Conservation (phyloP, 1,284 basidiomycete genomes). For the Neolentinus lepideus region DNA sequence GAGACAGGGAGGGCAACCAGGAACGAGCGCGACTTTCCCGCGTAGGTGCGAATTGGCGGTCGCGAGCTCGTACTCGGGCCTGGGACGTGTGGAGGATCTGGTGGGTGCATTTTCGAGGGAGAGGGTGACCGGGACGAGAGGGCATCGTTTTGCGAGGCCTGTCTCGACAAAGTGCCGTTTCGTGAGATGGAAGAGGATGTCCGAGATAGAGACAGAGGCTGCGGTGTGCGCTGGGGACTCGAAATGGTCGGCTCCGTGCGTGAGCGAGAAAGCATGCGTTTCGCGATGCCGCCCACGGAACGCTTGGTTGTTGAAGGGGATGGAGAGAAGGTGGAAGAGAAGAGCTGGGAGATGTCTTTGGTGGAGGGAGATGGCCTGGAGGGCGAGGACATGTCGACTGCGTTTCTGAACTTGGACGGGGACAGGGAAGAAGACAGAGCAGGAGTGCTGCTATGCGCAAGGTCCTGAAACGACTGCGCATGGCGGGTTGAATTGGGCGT, state of each 20-base stretch:
- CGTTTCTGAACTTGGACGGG: too few relatives aligned
- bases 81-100: conserved; percentile 3
- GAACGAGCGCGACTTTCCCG: conserved; percentile 69
- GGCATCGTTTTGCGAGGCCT: not conserved
- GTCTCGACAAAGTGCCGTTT: too few relatives aligned
- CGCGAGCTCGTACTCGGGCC: conserved; percentile 16
- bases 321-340: conserved; percentile 18
- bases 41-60: conserved; percentile 53
- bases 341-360: conserved; percentile 27
- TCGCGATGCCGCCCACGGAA: conserved; percentile 21
- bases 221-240: conserved; percentile 17
- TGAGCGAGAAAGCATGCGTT: conserved; percentile 38
- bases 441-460: not conserved
- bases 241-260: conserved; percentile 51
- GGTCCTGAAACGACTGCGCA: conserved; percentile 1
- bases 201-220: conserved; percentile 2
- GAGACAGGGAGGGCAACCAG: conserved; percentile 47
- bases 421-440: conserved; percentile 13
- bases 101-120: not conserved
- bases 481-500: conserved; percentile 9
- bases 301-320: conserved; percentile 7
- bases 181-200: too few relatives aligned
- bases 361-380: conserved; percentile 16
- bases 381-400: too few relatives aligned
- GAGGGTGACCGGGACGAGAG: not conserved